Evolutionary conservation across 2,329 filamentous ascomycete genomes (phyloP).

Genomic region (Annulohypoxylon truncatum): DNA sequence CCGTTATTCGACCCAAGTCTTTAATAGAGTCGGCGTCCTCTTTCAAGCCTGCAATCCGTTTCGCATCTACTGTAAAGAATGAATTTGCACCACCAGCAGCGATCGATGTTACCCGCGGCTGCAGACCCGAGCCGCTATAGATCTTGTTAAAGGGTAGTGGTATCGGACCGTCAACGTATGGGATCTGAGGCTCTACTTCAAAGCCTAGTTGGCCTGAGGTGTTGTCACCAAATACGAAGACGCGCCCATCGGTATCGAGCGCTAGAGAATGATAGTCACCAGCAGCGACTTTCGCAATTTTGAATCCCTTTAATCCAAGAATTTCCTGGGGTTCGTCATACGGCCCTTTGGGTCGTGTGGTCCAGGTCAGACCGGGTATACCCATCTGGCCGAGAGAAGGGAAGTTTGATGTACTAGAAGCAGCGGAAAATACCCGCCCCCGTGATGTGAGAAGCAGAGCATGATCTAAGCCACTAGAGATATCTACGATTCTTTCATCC

Average conservation of each 20-base stretch:
- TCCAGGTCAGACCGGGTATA: slow-evolving; percentile 83
- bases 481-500: slow-evolving; percentile 78
- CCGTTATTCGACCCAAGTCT: slow-evolving; percentile 67
- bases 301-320: slow-evolving; percentile 73
- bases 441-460: slow-evolving; percentile 84
- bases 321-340: slow-evolving; percentile 89
- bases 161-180: slow-evolving; percentile 75
- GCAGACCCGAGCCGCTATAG: slow-evolving; percentile 73
- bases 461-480: slow-evolving; percentile 86
- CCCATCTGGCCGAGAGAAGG: slow-evolving; percentile 89
- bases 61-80: slow-evolving; percentile 87
- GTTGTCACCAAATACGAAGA: slow-evolving; percentile 94
- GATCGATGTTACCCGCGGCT: slow-evolving; percentile 78
- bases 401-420: slow-evolving; percentile 80
- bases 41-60: slow-evolving; percentile 59
- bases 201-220: slow-evolving; percentile 91
- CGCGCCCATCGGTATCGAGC: slow-evolving; percentile 77
- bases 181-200: slow-evolving; percentile 70
- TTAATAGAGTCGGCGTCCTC: slow-evolving; percentile 55
- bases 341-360: slow-evolving; percentile 77
- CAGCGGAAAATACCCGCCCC: slow-evolving; percentile 90
- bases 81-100: slow-evolving; percentile 88
- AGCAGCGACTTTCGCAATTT: slow-evolving; percentile 79
- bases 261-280: slow-evolving; percentile 90
- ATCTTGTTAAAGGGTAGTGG: slow-evolving; percentile 77